Percentiles rank a stretch among this genome's conserved stretches.
phyloP scores from a whole-genome alignment of 495 filamentous ascomycete genomes.

The Penicillium simplicissimum region DNA sequence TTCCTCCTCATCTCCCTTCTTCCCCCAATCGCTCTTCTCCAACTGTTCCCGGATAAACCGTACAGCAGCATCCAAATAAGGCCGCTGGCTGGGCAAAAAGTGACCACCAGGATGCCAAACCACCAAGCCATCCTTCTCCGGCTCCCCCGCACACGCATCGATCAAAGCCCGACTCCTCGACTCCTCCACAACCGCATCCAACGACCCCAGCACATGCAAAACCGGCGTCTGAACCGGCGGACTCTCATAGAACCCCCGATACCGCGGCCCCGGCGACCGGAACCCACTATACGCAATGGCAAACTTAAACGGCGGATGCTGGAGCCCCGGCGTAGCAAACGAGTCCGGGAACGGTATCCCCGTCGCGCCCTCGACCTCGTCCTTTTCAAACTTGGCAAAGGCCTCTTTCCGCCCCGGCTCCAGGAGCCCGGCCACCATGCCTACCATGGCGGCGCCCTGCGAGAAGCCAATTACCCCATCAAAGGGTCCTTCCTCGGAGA shows the following conservation, averaged over 20 bases:
- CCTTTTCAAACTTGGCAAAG: constrained; percentile 41
- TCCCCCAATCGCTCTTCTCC: constrained; percentile 29
- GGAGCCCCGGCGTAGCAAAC: constrained; percentile 45
- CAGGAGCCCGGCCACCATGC: constrained; percentile 65
- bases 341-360: constrained; percentile 50
- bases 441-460: constrained; percentile 67
- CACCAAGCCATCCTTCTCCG: constrained; percentile 56
- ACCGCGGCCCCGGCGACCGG: constrained; percentile 60
- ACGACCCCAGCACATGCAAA: constrained; percentile 76
- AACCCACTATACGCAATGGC: constrained; percentile 81
- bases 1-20: constrained; percentile 49
- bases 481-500: constrained; percentile 61
- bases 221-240: constrained; percentile 75
- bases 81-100: constrained; percentile 79
- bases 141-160: constrained; percentile 60
- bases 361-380: constrained; percentile 21
- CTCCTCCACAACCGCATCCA: constrained; percentile 92
- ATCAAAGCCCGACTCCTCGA: constrained; percentile 62
- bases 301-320: constrained; percentile 70
- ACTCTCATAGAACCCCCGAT: constrained; percentile 66
- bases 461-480: constrained; percentile 78
- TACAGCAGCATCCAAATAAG: constrained; percentile 72
- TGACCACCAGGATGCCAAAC: constrained; percentile 92
- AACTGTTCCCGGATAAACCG: constrained; percentile 70
- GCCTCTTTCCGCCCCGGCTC: constrained; percentile 54